Evolutionary conservation across 2,329 filamentous ascomycete genomes (phyloP).

Genomic region (Microdochium nivale): DNA sequence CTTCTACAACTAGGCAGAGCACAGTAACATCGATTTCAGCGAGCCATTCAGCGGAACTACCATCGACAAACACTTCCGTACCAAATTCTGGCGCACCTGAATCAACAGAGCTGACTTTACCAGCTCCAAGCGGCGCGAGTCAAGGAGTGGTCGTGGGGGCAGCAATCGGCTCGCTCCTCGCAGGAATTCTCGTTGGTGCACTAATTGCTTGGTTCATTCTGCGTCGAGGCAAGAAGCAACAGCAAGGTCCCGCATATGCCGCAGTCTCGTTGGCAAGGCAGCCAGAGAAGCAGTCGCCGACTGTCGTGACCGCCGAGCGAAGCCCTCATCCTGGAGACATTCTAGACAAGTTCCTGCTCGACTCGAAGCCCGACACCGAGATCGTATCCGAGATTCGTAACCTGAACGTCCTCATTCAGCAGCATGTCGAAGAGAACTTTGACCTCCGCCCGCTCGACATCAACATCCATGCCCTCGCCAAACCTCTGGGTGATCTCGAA

Average conservation of each 20-base stretch:
- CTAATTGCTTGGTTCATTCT: conserved; percentile 17
- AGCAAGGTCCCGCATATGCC: conserved; percentile 4
- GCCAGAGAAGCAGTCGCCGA: conserved; percentile 10
- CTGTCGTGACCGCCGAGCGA: neutral
- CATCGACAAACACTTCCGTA: neutral
- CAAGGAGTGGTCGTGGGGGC: conserved; percentile 15
- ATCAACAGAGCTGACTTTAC: neutral
- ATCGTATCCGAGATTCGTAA: conserved; percentile 22
- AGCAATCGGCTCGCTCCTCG: conserved; percentile 18
- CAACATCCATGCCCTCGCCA: conserved; percentile 10
- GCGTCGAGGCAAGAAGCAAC: conserved; percentile 9
- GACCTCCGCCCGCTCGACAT: conserved; percentile 15
- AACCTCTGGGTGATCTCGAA: conserved; percentile 16
- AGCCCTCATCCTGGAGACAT: neutral
- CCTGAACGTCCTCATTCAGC: conserved; percentile 24
- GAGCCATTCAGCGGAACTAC: neutral
- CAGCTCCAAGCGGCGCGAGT: neutral
- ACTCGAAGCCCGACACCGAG: conserved; percentile 25
- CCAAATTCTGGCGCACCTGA: neutral
- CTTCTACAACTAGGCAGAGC: neutral
- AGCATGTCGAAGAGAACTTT: conserved; percentile 31
- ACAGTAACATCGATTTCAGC: neutral
- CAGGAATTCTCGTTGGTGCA: conserved; percentile 17
- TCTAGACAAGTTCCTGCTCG: conserved; percentile 26
- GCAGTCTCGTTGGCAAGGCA: conserved; percentile 3